Conservation (phyloP, 2,329 filamentous ascomycete genomes). For the Immersiporthe knoxdaviesiana region DNA sequence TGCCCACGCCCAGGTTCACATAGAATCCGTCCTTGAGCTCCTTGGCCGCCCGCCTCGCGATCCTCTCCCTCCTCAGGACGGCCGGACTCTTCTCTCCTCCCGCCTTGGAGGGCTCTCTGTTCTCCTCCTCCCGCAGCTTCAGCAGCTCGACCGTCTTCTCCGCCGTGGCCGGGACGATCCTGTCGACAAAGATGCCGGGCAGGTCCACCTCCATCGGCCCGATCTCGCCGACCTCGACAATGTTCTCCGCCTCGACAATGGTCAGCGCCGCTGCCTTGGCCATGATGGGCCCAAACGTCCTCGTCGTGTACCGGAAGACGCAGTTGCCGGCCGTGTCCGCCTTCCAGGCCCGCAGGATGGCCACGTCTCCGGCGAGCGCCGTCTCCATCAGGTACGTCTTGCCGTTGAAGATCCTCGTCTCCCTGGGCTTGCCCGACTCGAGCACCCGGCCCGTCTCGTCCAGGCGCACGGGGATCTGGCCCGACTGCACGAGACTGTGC, state of each 20-base stretch:
- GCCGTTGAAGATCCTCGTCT: slow-evolving; percentile 74
- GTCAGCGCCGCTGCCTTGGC: slow-evolving; percentile 78
- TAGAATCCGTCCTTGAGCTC: slow-evolving; percentile 82
- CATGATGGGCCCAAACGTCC: slow-evolving; percentile 76
- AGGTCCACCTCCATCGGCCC: slow-evolving; percentile 76
- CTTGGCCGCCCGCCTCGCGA: slow-evolving; percentile 76
- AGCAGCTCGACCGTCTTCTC: slow-evolving; percentile 74
- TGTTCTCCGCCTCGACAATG: slow-evolving; percentile 84
- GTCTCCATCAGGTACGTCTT: slow-evolving; percentile 78
- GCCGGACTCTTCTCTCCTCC: slow-evolving; percentile 47
- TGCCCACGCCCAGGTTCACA: slow-evolving; percentile 77
- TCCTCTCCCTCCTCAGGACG: slow-evolving; percentile 65
- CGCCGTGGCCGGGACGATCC: slow-evolving; percentile 74
- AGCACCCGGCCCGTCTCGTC: slow-evolving; percentile 62
- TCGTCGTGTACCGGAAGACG: slow-evolving; percentile 78
- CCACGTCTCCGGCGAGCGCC: slow-evolving; percentile 74
- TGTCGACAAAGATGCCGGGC: slow-evolving; percentile 81
- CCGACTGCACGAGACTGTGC: slow-evolving; percentile 68
- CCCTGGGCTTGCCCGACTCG: slow-evolving; percentile 66
- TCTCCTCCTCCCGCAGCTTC: slow-evolving; percentile 54
- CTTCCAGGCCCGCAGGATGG: slow-evolving; percentile 76
- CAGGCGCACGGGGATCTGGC: slow-evolving; percentile 68
- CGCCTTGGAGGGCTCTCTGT: slow-evolving; percentile 42
- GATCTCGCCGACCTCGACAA: slow-evolving; percentile 75
- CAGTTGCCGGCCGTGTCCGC: slow-evolving; percentile 79